phyloP scores from a whole-genome alignment of 495 filamentous ascomycete species.

The Aspergillus sclerotioniger region DNA sequence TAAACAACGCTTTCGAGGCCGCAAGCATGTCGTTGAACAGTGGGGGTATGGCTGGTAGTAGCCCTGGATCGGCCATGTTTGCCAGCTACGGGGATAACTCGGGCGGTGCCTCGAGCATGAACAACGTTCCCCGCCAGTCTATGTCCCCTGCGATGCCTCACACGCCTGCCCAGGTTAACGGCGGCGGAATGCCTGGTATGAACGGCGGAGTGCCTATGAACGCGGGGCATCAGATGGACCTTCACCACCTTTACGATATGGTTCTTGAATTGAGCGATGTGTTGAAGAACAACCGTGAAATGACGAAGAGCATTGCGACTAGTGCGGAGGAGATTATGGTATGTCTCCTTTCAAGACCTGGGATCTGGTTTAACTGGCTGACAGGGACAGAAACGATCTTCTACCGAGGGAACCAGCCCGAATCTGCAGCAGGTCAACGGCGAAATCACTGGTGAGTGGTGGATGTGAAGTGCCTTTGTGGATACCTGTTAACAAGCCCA shows the following conservation, averaged over 20 bases:
- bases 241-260: constrained; percentile 81
- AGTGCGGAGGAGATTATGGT: constrained; percentile 64
- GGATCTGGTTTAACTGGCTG: constrained; percentile 7
- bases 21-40: constrained; percentile 41
- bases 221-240: constrained; percentile 82
- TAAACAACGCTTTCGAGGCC: constrained; percentile 39
- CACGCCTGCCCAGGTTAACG: constrained; percentile 49
- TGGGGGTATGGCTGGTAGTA: constrained; percentile 32
- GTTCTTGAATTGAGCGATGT: constrained; percentile 76
- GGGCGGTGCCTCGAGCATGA: constrained; percentile 31
- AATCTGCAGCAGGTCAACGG: constrained; percentile 48
- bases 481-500: constrained; percentile 15
- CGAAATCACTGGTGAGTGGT: constrained; percentile 42
- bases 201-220: constrained; percentile 61
- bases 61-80: constrained; percentile 31
- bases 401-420: constrained; percentile 42
- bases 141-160: constrained; percentile 36
- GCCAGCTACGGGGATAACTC: constrained; percentile 35
- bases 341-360: constrained; percentile 15
- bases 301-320: constrained; percentile 69
- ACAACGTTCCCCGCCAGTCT: constrained; percentile 37
- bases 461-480: background rate
- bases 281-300: constrained; percentile 72
- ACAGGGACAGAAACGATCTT: constrained; percentile 40
- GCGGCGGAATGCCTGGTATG: constrained; percentile 56